phyloP scores from a whole-genome alignment of 768 basidiomycete species.

The Trametes cubensis region DNA sequence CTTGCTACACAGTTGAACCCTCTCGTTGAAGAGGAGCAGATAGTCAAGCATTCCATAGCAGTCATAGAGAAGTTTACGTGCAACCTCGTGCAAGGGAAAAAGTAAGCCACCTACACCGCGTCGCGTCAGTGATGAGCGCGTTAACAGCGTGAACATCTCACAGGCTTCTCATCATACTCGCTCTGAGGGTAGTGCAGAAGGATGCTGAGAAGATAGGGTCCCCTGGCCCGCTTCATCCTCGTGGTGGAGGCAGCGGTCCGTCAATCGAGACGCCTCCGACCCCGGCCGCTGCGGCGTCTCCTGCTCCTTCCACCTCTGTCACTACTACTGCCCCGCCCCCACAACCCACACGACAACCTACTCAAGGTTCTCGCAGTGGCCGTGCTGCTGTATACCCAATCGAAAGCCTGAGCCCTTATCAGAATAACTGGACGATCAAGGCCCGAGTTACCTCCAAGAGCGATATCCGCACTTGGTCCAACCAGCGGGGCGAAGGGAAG shows the following conservation, averaged over 20 bases:
- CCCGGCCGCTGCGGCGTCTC: constrained; percentile 29
- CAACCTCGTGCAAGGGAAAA: constrained; percentile 82
- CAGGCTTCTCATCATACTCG: constrained; percentile 84
- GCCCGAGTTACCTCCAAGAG: constrained; percentile 89
- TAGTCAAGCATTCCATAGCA: constrained; percentile 70
- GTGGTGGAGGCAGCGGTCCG: constrained; percentile 34
- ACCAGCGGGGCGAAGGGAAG: constrained; percentile 89
- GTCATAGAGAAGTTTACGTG: constrained; percentile 76
- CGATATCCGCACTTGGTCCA: constrained; percentile 89
- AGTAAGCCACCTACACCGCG: constrained; percentile 49
- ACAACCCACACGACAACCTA: constrained; percentile 11
- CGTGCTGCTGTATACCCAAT: constrained; percentile 70
- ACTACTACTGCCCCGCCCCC: constrained; percentile 29
- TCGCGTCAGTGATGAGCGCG: neutral
- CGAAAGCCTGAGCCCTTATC: constrained; percentile 92
- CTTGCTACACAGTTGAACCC: constrained; percentile 88
- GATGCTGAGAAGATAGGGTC: constrained; percentile 75
- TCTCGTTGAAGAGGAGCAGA: constrained; percentile 62
- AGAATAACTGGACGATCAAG: constrained; percentile 99
- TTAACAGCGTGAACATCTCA: constrained; percentile 6
- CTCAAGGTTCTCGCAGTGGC: constrained; percentile 25
- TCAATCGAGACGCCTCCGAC: constrained; percentile 28
- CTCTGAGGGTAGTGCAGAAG: constrained; percentile 56
- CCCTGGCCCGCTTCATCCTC: constrained; percentile 42
- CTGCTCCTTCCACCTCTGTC: constrained; percentile 36